Percentiles rank a stretch among this genome's conserved stretches.
Conservation (phyloP, 352 stramenopile species). For the Pythium folliculosum region DNA sequence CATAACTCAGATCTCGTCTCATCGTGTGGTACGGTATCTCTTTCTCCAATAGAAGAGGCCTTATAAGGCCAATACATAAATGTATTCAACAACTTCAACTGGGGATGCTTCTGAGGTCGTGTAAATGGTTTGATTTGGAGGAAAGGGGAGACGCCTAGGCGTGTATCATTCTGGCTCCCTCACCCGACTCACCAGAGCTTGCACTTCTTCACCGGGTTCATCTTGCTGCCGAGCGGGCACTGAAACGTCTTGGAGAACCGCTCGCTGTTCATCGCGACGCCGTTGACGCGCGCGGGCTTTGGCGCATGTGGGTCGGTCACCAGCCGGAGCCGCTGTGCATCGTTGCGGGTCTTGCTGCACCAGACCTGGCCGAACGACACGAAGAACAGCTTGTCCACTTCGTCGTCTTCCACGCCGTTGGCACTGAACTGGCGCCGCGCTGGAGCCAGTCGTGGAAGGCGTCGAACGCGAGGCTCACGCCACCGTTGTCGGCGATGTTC, state of each 20-base stretch:
- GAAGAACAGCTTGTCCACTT: constrained; percentile 58
- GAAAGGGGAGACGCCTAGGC: no score
- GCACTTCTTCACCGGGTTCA: constrained; percentile 31
- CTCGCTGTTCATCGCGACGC: constrained; percentile 30
- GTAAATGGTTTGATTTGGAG: no score
- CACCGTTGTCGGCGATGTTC: constrained; percentile 70
- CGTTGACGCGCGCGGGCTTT: constrained; percentile 32
- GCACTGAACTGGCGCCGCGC: no score
- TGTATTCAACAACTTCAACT: no score
- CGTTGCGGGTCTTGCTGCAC: constrained; percentile 51
- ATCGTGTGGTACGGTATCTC: no score
- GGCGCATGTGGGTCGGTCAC: constrained; percentile 48
- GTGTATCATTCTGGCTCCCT: no score
- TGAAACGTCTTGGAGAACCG: no score
- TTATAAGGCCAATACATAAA: no score
- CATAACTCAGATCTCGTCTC: no score
- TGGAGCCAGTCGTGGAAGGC: constrained; percentile 55
- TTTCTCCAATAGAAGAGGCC: no score
- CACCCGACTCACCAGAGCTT: constrained; percentile 32
- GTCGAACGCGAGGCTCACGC: constrained; percentile 53
- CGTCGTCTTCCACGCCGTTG: constrained; percentile 8
- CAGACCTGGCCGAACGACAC: constrained; percentile 63
- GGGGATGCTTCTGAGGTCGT: no score
- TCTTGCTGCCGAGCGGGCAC: constrained; percentile 12
- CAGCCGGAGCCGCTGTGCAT: constrained; percentile 33